Evolutionary conservation across 2,329 filamentous ascomycete genomes (phyloP).

Genomic region (Corinectria fuckeliana): DNA sequence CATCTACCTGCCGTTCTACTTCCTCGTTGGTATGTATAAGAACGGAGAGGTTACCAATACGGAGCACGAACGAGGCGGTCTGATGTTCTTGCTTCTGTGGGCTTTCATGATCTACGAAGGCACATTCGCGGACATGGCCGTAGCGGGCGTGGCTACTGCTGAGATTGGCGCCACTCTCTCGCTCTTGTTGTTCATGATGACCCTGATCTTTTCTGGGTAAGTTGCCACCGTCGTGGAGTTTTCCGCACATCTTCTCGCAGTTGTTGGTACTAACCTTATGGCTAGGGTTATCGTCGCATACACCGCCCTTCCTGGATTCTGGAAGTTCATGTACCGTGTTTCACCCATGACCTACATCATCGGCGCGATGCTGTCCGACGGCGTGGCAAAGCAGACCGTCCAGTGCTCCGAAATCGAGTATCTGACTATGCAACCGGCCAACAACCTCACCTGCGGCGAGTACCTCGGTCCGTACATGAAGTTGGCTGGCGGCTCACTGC

Average conservation of each 20-base stretch:
- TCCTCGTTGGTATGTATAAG: slow-evolving; percentile 22
- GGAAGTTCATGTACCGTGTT: slow-evolving; percentile 71
- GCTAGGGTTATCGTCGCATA: slow-evolving; percentile 64
- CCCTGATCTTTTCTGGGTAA: slow-evolving; percentile 32
- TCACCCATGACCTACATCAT: slow-evolving; percentile 74
- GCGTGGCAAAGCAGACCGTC: slow-evolving; percentile 24
- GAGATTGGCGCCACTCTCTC: slow-evolving; percentile 33
- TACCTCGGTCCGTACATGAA: slow-evolving; percentile 56
- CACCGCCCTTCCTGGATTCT: slow-evolving; percentile 65
- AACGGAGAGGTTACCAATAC: slow-evolving; percentile 15
- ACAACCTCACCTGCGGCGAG: slow-evolving; percentile 54
- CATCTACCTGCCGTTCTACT: slow-evolving; percentile 22
- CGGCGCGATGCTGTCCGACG: slow-evolving; percentile 57
- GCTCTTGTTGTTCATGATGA: slow-evolving; percentile 48
- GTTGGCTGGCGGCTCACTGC: slow-evolving; percentile 53
- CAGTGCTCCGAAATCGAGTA: slow-evolving; percentile 48
- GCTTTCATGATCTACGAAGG: slow-evolving; percentile 17
- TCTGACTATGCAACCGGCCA: slow-evolving; percentile 61
- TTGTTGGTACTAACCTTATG: neutral
- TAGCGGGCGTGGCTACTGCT: slow-evolving; percentile 15
- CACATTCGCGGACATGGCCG: slow-evolving; percentile 23
- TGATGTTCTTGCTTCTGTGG: slow-evolving; percentile 20
- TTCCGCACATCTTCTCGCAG: no score
- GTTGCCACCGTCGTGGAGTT: neutral
- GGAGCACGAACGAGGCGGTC: slow-evolving; percentile 4